These are phyloP conservation scores for Pseudohyphozyma bogoriensis DNA, from an alignment of 768 basidiomycete species.

Conservation along the genomic window DNA sequence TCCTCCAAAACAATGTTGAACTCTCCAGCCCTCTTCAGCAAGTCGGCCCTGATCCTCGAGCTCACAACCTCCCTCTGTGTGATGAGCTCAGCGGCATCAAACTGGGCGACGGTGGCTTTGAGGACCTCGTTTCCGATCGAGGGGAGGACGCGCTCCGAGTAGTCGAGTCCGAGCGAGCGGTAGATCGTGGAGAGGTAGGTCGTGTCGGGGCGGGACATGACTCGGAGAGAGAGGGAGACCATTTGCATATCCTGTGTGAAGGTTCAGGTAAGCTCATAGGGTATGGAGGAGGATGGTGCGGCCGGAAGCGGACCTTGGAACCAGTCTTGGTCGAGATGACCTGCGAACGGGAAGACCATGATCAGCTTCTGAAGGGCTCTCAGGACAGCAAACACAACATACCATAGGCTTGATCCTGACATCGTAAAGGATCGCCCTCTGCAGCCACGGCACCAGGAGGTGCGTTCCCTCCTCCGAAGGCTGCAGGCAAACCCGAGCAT, in stretches of 20 bases:
- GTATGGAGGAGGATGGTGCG: no score
- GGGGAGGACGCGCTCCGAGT: conserved; percentile 93
- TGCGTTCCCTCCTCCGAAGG: conserved; percentile 89
- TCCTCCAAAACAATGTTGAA: conserved; percentile 94
- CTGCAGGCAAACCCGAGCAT: no score
- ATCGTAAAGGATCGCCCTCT: conserved; percentile 87
- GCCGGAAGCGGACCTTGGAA: no score
- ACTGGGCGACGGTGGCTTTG: conserved; percentile 96
- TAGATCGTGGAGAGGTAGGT: conserved; percentile 84
- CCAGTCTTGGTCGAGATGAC: conserved; percentile 99
- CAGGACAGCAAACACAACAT: conserved; percentile 31
- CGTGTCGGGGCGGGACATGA: conserved; percentile 85
- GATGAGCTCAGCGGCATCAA: conserved; percentile 91
- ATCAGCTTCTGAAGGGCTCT: neutral
- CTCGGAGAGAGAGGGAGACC: conserved; percentile 92
- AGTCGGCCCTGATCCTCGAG: conserved; percentile 79
- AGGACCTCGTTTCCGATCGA: conserved; percentile 97
- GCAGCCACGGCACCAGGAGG: conserved; percentile 83
- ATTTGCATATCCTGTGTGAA: conserved; percentile 95
- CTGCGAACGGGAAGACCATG: no score
- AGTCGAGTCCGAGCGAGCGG: conserved; percentile 86
- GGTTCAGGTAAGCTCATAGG: no score
- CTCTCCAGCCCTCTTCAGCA: conserved; percentile 85
- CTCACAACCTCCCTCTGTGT: conserved; percentile 97
- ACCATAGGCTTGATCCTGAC: conserved; percentile 94